These are phyloP conservation scores for Rhododendron ferrugineum DNA, from an alignment of 148 eudicot genomes.

Conservation along the genomic window DNA sequence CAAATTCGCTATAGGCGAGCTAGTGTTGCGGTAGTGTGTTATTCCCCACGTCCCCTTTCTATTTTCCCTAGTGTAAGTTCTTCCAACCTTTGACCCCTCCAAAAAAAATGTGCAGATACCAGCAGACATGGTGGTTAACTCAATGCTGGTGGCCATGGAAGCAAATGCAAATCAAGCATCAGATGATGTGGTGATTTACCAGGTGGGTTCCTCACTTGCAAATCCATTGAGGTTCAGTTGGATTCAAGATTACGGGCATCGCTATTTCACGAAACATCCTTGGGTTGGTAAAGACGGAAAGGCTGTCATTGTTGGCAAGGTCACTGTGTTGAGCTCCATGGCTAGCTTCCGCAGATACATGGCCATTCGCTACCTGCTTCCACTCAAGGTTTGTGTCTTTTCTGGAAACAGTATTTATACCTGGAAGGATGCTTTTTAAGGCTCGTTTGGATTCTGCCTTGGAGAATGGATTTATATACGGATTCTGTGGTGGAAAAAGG, in stretches of 20 bases:
- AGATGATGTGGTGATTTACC: slow-evolving; percentile 17
- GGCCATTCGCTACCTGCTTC: slow-evolving; percentile 43
- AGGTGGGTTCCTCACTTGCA: slow-evolving; percentile 46
- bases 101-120: slow-evolving; percentile 29
- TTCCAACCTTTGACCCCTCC: too few relatives aligned
- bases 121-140: slow-evolving; percentile 52
- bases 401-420: too few relatives aligned
- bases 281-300: slow-evolving; percentile 46
- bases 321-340: slow-evolving; percentile 33
- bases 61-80: too few relatives aligned
- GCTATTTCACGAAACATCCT: slow-evolving; percentile 40
- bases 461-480: too few relatives aligned
- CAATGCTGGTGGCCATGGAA: slow-evolving; percentile 40
- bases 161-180: slow-evolving; percentile 24
- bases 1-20: too few relatives aligned
- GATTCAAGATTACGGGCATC: slow-evolving; percentile 23
- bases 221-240: slow-evolving; percentile 26
- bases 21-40: too few relatives aligned
- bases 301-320: slow-evolving; percentile 37
- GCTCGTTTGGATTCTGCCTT: too few relatives aligned
- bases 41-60: too few relatives aligned
- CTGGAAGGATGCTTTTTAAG: too few relatives aligned
- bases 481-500: too few relatives aligned
- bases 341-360: slow-evolving; percentile 48
- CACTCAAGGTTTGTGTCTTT: slow-evolving; percentile 37